Percentiles rank a stretch among this genome's conserved stretches.
Evolutionary conservation across 2,329 filamentous ascomycete genomes (phyloP).

Genomic region (Arthrobotrys musiformis): DNA sequence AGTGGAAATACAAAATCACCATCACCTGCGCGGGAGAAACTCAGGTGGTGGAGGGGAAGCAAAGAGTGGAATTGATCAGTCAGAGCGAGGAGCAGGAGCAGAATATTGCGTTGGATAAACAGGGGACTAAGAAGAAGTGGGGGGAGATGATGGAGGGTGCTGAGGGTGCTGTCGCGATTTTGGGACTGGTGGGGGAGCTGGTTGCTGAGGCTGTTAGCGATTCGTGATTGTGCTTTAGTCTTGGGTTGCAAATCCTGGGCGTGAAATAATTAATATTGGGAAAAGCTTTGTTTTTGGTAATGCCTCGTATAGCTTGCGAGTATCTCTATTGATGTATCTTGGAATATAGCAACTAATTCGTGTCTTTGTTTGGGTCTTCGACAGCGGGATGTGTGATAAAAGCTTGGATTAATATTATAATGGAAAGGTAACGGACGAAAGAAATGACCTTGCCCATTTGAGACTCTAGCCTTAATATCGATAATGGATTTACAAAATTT

Average conservation of each 20-base stretch:
- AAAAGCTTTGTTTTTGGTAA: background rate
- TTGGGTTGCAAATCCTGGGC: background rate
- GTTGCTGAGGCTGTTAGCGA: background rate
- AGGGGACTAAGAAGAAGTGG: conserved; percentile 36
- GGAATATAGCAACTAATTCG: too few species aligned
- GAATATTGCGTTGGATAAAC: conserved; percentile 14
- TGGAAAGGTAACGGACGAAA: too few species aligned
- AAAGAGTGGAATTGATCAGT: conserved; percentile 36
- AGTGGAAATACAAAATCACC: conserved; percentile 52
- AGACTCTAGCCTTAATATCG: too few species aligned
- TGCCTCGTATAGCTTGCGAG: background rate
- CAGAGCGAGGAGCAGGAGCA: conserved; percentile 47
- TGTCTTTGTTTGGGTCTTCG: too few species aligned
- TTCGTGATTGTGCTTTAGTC: too few species aligned
- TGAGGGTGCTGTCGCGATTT: conserved; percentile 20
- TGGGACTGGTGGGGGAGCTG: background rate
- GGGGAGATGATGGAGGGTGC: conserved; percentile 40
- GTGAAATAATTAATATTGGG: too few species aligned
- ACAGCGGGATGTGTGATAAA: too few species aligned
- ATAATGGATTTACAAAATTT: too few species aligned
- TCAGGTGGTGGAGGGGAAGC: conserved; percentile 29
- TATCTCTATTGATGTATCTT: too few species aligned
- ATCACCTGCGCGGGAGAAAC: conserved; percentile 31
- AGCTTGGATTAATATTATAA: too few species aligned
- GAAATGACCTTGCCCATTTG: too few species aligned